phyloP scores from a whole-genome alignment of 2,329 filamentous ascomycete genomes.

The Calonectria fujianensis region DNA sequence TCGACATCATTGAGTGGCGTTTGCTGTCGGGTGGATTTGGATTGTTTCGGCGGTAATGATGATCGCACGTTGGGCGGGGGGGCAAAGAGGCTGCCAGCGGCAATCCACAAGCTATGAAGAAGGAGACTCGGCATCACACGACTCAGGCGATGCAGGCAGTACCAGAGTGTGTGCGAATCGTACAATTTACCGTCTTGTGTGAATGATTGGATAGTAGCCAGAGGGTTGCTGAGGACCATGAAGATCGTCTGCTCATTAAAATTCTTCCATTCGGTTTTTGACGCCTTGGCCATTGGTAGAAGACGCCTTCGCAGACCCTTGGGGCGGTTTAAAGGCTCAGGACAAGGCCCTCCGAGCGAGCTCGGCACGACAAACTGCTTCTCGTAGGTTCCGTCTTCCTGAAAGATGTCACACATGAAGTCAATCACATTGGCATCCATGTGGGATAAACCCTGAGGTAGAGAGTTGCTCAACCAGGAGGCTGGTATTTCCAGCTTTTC shows the following conservation, averaged over 20 bases:
- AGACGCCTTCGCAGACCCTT: constrained; percentile 41
- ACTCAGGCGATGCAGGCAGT: constrained; percentile 77
- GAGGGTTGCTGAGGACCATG: constrained; percentile 76
- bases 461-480: constrained; percentile 54
- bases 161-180: constrained; percentile 78
- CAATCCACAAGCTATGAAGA: constrained; percentile 79
- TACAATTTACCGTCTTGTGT: constrained; percentile 70
- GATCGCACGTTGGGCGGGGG: constrained; percentile 68
- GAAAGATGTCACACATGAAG: constrained; percentile 76
- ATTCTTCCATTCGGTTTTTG: constrained; percentile 70
- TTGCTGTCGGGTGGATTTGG: constrained; percentile 60
- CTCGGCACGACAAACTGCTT: constrained; percentile 57
- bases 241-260: constrained; percentile 81
- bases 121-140: constrained; percentile 75
- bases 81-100: constrained; percentile 74
- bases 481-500: constrained; percentile 21
- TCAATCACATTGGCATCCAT: constrained; percentile 75
- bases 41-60: constrained; percentile 58
- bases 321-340: constrained; percentile 41
- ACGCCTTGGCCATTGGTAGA: constrained; percentile 33
- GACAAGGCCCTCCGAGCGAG: constrained; percentile 29
- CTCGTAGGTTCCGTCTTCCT: constrained; percentile 74
- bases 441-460: constrained; percentile 74
- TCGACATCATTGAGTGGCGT: constrained; percentile 67
- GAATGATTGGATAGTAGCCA: constrained; percentile 74